These are phyloP conservation scores for Astraeus odoratus DNA, from an alignment of 768 basidiomycete genomes.

Conservation along the genomic window DNA sequence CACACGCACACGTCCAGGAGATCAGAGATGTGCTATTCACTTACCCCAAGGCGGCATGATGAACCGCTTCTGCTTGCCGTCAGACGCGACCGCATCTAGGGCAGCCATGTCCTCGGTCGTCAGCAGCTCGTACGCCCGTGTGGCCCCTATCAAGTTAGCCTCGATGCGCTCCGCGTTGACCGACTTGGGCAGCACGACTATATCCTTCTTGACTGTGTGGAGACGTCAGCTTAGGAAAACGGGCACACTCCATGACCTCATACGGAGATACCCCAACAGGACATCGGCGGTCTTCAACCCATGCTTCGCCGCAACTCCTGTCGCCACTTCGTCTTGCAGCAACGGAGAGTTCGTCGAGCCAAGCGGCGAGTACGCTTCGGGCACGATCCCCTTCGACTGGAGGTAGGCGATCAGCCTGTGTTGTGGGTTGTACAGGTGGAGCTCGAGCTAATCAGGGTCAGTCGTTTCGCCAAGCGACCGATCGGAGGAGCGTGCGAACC, in stretches of 20 bases:
- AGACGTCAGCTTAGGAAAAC: conserved; percentile 1
- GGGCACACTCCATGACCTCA: conserved; percentile 16
- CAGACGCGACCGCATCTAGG: conserved; percentile 49
- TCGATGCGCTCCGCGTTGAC: conserved; percentile 65
- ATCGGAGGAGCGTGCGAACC: conserved; percentile 33
- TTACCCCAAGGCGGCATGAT: conserved; percentile 66
- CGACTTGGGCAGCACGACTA: conserved; percentile 70
- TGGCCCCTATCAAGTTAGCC: conserved; percentile 47
- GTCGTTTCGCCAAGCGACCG: not conserved
- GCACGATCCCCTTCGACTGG: conserved; percentile 56
- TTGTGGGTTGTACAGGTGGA: conserved; percentile 72
- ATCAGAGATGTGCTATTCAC: conserved; percentile 20
- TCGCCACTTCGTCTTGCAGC: conserved; percentile 53
- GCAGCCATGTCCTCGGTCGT: conserved; percentile 43
- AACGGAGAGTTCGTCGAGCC: conserved; percentile 64
- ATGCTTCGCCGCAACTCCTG: conserved; percentile 53
- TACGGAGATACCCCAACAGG: conserved; percentile 57
- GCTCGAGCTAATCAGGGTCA: conserved; percentile 45
- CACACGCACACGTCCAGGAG: not conserved
- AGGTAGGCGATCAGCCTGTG: conserved; percentile 59
- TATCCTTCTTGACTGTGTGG: conserved; percentile 49
- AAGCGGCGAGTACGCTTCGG: conserved; percentile 79
- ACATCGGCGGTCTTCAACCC: conserved; percentile 48
- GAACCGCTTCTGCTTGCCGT: conserved; percentile 64
- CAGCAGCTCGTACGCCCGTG: conserved; percentile 40